These are phyloP conservation scores for Akanthomyces lecanii DNA, from an alignment of 2,329 filamentous ascomycete genomes.

Conservation along the genomic window DNA sequence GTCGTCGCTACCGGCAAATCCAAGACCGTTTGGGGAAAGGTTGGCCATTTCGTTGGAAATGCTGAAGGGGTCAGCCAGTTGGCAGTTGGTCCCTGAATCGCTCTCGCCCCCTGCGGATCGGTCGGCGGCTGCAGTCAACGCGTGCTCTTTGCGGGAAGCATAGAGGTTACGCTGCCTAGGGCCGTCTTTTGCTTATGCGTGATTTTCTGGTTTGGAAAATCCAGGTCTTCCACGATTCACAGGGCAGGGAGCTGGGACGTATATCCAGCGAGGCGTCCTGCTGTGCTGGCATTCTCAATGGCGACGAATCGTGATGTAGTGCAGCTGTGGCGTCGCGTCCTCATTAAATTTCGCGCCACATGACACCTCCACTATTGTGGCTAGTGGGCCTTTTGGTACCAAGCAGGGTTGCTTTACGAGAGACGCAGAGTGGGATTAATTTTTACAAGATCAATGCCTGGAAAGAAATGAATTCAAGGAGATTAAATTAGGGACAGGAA, in stretches of 20 bases:
- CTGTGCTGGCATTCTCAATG: neutral
- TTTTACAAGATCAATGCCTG: neutral
- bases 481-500: too few relatives aligned
- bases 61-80: neutral
- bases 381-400: neutral
- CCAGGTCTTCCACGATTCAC: neutral
- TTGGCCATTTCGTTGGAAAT: constrained; percentile 36
- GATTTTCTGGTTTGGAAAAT: neutral
- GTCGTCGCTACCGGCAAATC: constrained; percentile 50
- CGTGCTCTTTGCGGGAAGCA: neutral
- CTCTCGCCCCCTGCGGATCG: neutral
- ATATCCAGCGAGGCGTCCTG: neutral
- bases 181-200: neutral
- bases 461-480: too few relatives aligned
- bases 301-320: constrained; percentile 6
- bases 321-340: constrained; percentile 11
- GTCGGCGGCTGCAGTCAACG: constrained; percentile 7
- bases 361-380: constrained; percentile 12
- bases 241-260: neutral
- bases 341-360: constrained; percentile 10
- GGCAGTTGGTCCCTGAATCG: neutral
- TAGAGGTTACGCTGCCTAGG: neutral
- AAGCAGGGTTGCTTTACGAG: neutral
- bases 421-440: too few relatives aligned
- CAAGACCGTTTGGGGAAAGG: constrained; percentile 51